Evolutionary conservation across 1,284 basidiomycete genomes (phyloP), one percentile per base, ranked within the genome.

Genomic region (Rhodotorula sp.): DNA sequence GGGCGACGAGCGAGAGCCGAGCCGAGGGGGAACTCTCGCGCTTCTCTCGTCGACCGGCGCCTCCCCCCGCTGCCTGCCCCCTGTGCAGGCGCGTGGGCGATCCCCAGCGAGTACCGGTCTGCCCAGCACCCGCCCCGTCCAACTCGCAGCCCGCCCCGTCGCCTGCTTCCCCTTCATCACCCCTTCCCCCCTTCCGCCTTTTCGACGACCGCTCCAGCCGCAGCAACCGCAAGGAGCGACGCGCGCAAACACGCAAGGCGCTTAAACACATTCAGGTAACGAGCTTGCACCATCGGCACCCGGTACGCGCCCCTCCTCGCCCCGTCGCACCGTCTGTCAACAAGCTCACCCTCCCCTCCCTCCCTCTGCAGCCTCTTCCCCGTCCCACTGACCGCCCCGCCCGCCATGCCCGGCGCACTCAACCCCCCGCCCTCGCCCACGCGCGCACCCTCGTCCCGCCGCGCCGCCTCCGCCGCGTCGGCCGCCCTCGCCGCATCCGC

Each of bases 381-480:
- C 32, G 25, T 1, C 15, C 1, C 10, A 13, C 15, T 5, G 9
- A 22, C 15, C 41, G 9, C 29, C 29, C 13, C 2, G 7, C 32
- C 53, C 8, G 32, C 50, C 37, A 63, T 29, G 34, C 12, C 37
- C 29, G 37, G 13, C 48, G 21, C 60, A 27, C 25, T 22, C 34
- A 37, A 48, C 48, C 34, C 34, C 25, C 29, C n/a, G 13, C 17
- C 29, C 37, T 39, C 51, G 8, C 15, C 39, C 17, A 53, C 37
- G 1, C 61, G 61, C n/a, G 34, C 61, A 1, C 51, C n/a, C 29
- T 54, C 61, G 29, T 39, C 61, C 34, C 37, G 61, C 9, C 51
- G 51, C 37, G 61, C 61, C 29, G 53, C 61, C 19, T 54, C 61
- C n/a, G 61, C 39, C 37, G 61, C 61, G 4, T 22, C 61, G 3